Evolutionary conservation across 352 stramenopile genomes (phyloP).

Genomic region (Globisporangium abappressorium): DNA sequence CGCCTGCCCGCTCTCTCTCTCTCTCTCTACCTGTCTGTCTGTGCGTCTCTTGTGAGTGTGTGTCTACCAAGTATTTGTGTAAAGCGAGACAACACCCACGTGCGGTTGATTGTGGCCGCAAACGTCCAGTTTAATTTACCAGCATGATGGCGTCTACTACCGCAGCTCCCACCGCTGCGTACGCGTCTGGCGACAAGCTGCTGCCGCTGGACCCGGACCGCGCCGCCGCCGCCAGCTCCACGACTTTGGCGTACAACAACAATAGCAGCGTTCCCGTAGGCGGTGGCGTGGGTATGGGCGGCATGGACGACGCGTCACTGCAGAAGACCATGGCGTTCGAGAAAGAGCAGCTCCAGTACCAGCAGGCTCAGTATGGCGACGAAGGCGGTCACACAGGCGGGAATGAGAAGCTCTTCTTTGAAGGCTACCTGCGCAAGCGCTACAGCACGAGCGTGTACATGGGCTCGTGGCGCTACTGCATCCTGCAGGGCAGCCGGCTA

Average conservation of each 20-base stretch:
- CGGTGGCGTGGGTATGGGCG: not conserved
- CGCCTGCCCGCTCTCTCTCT: not conserved
- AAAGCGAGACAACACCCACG: not conserved
- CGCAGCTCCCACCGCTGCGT: not conserved
- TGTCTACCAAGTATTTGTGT: not conserved
- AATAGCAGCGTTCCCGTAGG: not conserved
- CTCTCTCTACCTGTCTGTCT: not conserved
- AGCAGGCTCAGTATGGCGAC: not conserved
- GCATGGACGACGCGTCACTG: not conserved
- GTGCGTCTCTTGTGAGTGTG: not conserved
- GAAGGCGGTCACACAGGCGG: conserved; percentile 2
- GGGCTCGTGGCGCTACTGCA: conserved; percentile 72
- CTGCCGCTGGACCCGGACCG: conserved; percentile 8
- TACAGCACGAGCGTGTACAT: conserved; percentile 72
- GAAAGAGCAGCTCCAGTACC: conserved; percentile 7
- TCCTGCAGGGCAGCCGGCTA: conserved; percentile 55
- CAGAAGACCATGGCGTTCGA: conserved; percentile 11
- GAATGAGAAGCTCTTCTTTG: conserved; percentile 24
- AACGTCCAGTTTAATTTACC: not conserved
- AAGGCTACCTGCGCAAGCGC: conserved; percentile 64
- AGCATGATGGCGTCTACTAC: not conserved
- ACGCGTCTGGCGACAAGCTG: conserved; percentile 3
- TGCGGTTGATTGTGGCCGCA: not conserved
- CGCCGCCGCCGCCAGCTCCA: not conserved
- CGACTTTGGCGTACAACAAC: not conserved